Base-by-base conservation (phyloP, 2,329 filamentous ascomycete species). In the Orbilia blumenaviensis region DNA sequence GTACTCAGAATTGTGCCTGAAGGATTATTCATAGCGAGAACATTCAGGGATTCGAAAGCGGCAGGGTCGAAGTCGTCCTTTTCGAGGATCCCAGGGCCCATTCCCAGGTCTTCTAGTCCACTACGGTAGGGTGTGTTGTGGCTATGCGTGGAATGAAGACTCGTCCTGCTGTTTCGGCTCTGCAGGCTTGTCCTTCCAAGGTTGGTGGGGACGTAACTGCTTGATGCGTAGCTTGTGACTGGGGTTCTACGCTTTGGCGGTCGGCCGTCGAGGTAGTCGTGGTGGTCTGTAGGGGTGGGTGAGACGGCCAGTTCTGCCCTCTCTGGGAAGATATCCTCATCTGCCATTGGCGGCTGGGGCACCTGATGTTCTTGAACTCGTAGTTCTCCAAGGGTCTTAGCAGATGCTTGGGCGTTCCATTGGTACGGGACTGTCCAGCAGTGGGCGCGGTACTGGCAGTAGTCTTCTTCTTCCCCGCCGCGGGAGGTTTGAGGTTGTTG, bases 371-470 rank as follows among this genome's bases (percentile, higher is more conserved):
- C 66, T 14, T 66, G 41, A 3, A 66, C 36, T 12, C 48, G 36
- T n/a, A 44, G 12, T 3, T 77, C 66, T 36, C 56, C 48, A 7
- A 71, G 34, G 4, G 60, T 56, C 54, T 77, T 69, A 18, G 73
- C 73, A 8, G 73, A 77, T 1, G 71, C 63, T 38, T 75, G 71
- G 6, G 71, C 68, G 50, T 68, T 68, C 85, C 86, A 86, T 4
- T 80, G 81, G n/a, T 80, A 82, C 1, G 83, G 83, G 9, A 83
- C 83, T 0, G 81, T 73, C 86, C 87, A 88, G 81, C 87, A 88
- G 78, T 88, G 84, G 2, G 73, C 66, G 5, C 73, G 73, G 32
- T 77, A 77, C 44, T 77, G 73, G 21, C 61, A 71, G 27, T 66
- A 68, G 34, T 66, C 77, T 27, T 75, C 72, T 23, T 78, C 61